Base-by-base conservation (phyloP, 352 stramenopile genomes). In the Pythium dissotocum region DNA sequence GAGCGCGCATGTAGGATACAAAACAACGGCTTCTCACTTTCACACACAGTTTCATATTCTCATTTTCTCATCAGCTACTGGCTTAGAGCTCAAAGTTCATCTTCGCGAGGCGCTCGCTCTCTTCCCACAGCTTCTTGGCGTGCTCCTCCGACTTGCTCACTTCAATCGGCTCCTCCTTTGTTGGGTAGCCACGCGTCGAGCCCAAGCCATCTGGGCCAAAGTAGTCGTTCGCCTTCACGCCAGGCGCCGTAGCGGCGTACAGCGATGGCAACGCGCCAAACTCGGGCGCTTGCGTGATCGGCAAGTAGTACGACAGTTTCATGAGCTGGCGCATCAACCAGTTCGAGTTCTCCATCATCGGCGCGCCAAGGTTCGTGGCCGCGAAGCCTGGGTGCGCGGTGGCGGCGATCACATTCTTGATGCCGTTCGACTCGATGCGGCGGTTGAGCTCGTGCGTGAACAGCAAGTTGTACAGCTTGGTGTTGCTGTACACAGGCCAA, bases 401-500 rank as follows among this genome's bases (percentile, higher is more conserved):
- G 5, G 74, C 69, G 1, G 57, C 61, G 3, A 58, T 67, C 12
- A 85, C 67, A 14, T 56, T 63, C 9, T 65, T 52, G 60, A 80
- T 65, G 4, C 69, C 67, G 0, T 53, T 44, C 4, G 56, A 66
- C 26, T 77, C 51, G 6, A 86, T 33, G 2, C 76, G 76, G 24
- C 77, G 65, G 10, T 82, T 52, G 6, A 89, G 73, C 54, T 88
- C 79, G 0, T 67, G 12, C n/a, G 77, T 81, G 63, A 87, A 88
- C 1, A 88, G 61, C 30, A 85, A 48, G 69, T 87, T 88, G 60
- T 54, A 79, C 7, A 89, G 55, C 61, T 89, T 89, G 55, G 4
- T 70, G 56, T 60, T 63, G 18, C 44, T 33, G 63, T 70, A 70
- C 28, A 71, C 79, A 26, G 60, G 56, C 53, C 76, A 59, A 13